phyloP scores from a whole-genome alignment of 768 basidiomycete species.

The Clavulina sp. region DNA sequence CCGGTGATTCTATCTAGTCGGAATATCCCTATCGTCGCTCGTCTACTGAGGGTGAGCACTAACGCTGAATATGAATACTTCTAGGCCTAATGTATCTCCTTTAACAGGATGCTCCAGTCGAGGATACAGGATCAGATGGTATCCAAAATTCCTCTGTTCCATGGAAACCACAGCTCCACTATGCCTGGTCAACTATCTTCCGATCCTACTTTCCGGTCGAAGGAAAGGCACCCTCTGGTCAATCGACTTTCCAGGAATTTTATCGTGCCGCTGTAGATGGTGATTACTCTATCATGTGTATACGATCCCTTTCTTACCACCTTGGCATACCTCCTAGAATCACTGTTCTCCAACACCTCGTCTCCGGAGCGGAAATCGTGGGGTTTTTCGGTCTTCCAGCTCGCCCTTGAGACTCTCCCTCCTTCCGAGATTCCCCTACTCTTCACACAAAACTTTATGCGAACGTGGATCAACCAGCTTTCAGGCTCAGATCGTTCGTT shows the following conservation, averaged over 20 bases:
- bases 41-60: slow-evolving; percentile 53
- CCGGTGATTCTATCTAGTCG: slow-evolving; percentile 43
- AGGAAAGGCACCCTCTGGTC: slow-evolving; percentile 19
- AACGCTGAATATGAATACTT: slow-evolving; percentile 2
- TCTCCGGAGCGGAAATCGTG: slow-evolving; percentile 83
- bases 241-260: slow-evolving; percentile 74
- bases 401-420: slow-evolving; percentile 49
- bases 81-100: slow-evolving; percentile 19
- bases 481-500: slow-evolving; percentile 75
- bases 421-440: slow-evolving; percentile 60
- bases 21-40: slow-evolving; percentile 60
- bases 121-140: slow-evolving; percentile 35
- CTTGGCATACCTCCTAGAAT: slow-evolving; percentile 32
- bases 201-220: slow-evolving; percentile 47
- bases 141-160: slow-evolving; percentile 25
- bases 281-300: slow-evolving; percentile 20
- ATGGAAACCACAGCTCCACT: slow-evolving; percentile 87
- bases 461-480: slow-evolving; percentile 91
- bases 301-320: not conserved
- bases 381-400: slow-evolving; percentile 88
- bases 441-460: slow-evolving; percentile 91
- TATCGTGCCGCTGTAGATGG: slow-evolving; percentile 85
- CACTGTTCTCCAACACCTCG: slow-evolving; percentile 66
- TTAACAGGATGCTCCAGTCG: slow-evolving; percentile 27
- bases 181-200: slow-evolving; percentile 74